Evolutionary conservation across 768 basidiomycete genomes (phyloP).

Genomic region (Sporobolomyces roseus): DNA sequence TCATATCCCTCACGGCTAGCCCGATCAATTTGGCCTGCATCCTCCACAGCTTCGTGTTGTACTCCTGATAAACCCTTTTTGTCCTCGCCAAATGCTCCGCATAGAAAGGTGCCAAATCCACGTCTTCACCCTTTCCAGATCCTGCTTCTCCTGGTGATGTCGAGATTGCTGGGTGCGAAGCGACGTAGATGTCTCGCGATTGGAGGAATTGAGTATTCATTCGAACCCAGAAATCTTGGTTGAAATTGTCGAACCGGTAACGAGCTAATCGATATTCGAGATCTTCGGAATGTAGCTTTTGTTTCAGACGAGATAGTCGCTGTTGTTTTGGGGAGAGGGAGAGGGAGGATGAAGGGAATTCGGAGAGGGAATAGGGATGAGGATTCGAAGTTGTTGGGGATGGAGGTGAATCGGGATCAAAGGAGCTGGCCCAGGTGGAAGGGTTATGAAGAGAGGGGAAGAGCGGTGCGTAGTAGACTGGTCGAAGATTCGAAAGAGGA

Average conservation of each 20-base stretch:
- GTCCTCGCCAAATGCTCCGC: conserved; percentile 18
- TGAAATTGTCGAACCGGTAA: conserved; percentile 41
- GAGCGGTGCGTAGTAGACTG: conserved; percentile 42
- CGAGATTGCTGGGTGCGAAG: background rate
- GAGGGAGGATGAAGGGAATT: conserved; percentile 34
- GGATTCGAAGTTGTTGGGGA: conserved; percentile 2
- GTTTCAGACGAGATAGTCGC: conserved; percentile 2
- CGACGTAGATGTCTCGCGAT: conserved; percentile 24
- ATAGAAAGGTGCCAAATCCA: conserved; percentile 38
- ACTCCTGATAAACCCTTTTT: conserved; percentile 28
- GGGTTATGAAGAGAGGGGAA: conserved; percentile 34
- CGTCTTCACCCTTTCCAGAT: conserved; percentile 11
- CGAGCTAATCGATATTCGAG: conserved; percentile 40
- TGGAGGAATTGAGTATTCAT: conserved; percentile 37
- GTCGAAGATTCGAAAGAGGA: conserved; percentile 43
- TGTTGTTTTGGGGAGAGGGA: background rate
- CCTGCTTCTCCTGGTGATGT: background rate
- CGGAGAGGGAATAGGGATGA: conserved; percentile 44
- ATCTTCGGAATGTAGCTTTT: conserved; percentile 30
- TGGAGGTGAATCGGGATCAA: background rate
- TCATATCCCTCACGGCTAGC: conserved; percentile 30
- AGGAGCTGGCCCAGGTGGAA: conserved; percentile 11
- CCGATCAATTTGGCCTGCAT: conserved; percentile 35
- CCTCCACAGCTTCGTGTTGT: conserved; percentile 34
- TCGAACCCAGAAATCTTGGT: conserved; percentile 40